These are phyloP conservation scores for Tulasnella sp. DNA, from an alignment of 768 basidiomycete genomes.

Conservation along the genomic window DNA sequence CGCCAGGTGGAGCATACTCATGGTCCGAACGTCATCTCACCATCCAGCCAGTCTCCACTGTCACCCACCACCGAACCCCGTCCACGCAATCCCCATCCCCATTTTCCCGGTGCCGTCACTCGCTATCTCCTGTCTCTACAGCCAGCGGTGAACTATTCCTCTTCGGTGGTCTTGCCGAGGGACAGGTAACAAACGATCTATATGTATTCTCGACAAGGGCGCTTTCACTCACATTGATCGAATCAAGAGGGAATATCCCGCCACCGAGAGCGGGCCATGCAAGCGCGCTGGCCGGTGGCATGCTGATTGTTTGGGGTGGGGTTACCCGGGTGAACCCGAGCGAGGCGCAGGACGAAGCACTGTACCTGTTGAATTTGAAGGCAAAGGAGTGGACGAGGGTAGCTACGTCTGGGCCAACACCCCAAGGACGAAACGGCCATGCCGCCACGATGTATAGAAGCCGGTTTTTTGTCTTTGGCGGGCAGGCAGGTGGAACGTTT, in stretches of 20 bases:
- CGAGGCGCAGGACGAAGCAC: conserved; percentile 47
- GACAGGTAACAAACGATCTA: conserved; percentile 84
- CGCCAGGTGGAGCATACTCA: conserved; percentile 50
- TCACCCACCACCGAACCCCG: conserved; percentile 59
- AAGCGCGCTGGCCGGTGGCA: conserved; percentile 75
- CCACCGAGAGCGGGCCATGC: conserved; percentile 91
- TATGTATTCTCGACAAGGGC: conserved; percentile 80
- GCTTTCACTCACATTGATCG: conserved; percentile 72
- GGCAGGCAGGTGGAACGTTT: conserved; percentile 34
- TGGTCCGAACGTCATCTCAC: conserved; percentile 75
- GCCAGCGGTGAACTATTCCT: conserved; percentile 84
- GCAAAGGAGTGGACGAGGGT: no score
- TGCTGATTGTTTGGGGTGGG: conserved; percentile 87
- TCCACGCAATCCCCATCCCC: conserved; percentile 75
- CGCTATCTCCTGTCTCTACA: conserved; percentile 74
- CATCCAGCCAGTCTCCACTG: conserved; percentile 61
- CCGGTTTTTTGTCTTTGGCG: no score
- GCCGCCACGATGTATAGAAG: no score
- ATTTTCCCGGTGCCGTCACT: conserved; percentile 94
- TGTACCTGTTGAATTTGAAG: no score
- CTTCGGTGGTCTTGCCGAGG: conserved; percentile 94
- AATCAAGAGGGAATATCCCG: conserved; percentile 85
- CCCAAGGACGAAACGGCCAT: no score
- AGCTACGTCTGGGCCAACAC: no score
- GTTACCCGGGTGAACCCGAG: no score